Base-by-base conservation (phyloP, 2,329 filamentous ascomycete species). In the Westerdykella sp. region DNA sequence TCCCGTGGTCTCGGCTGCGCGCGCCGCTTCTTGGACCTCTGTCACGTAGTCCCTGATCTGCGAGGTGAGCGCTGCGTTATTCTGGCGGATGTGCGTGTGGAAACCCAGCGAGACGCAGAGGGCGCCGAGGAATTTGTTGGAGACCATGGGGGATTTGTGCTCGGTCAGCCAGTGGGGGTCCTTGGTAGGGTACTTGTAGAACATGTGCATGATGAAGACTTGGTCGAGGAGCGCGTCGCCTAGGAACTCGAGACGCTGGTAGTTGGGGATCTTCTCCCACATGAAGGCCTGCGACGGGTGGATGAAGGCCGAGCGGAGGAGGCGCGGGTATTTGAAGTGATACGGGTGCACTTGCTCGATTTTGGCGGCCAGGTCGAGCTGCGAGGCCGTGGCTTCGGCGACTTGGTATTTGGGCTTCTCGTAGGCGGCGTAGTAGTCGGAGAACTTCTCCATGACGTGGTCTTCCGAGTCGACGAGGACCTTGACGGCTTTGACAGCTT, bases 121-220 rank as follows among this genome's bases (percentile, higher is more conserved):
- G 14, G 83, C 87, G 1, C 86, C 88, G 1, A 96, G 76, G 60
- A 97, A 98, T 47, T 90, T 89, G 69, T 98, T 98, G 41, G 87
- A 93, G 0, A 93, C 90, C 87, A 98, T 96, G n/a, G 90, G 88
- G 83, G 94, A 96, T 70, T 97, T 97, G 74, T 97, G 91, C 67
- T 97, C 93, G 0, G 93, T 97, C 46, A 98, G 74, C 91, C 91
- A 97, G 63, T 97, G 90, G 0, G 93, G 91, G 57, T 95, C 89
- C 45, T 84, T 86, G 40, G 79, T 72, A 0, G 89, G 88, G 54
- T 85, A 88, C 3, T 73, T 75, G 53, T 81, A 76, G 68, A 88
- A 97, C 4, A 98, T 75, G 55, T 87, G 81, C 54, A 90, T 85
- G 42, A 97, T 83, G 56, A 84, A 87, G 10, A 76, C 84, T 80